Conservation (phyloP, 2,329 filamentous ascomycete species). For the Chaetomiaceae sp. region DNA sequence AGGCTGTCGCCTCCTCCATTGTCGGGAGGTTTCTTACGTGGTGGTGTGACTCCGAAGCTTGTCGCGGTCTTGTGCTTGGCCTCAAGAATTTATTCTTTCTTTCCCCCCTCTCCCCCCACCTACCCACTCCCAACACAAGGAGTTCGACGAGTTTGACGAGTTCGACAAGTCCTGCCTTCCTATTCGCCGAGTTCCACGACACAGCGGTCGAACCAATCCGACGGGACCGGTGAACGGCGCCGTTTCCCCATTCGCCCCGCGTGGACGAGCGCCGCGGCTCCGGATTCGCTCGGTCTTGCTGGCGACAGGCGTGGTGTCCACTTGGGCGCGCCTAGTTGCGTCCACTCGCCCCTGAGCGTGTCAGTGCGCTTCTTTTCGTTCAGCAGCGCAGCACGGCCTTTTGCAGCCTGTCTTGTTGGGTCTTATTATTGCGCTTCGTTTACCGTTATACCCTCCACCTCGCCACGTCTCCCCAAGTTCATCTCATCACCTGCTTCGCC, state of each 20-base stretch:
- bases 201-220: slow-evolving; percentile 5
- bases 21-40: too few species aligned
- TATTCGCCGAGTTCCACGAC: slow-evolving; percentile 1
- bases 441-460: background rate
- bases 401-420: too few species aligned
- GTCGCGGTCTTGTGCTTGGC: too few species aligned
- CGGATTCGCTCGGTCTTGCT: slow-evolving; percentile 12
- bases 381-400: background rate
- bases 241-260: background rate
- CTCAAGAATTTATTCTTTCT: too few species aligned
- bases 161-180: background rate
- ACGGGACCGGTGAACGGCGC: background rate
- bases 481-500: too few species aligned
- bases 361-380: background rate
- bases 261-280: slow-evolving; percentile 8
- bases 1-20: too few species aligned
- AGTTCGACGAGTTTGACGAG: background rate
- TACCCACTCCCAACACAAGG: slow-evolving; percentile 1
- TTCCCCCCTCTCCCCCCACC: too few species aligned
- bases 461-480: background rate
- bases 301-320: background rate
- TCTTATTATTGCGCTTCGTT: too few species aligned
- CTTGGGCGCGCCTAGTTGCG: slow-evolving; percentile 9
- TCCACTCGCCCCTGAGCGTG: background rate
- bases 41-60: too few species aligned